Conservation (phyloP, 2,329 filamentous ascomycete species). For the Monosporascus sp. region DNA sequence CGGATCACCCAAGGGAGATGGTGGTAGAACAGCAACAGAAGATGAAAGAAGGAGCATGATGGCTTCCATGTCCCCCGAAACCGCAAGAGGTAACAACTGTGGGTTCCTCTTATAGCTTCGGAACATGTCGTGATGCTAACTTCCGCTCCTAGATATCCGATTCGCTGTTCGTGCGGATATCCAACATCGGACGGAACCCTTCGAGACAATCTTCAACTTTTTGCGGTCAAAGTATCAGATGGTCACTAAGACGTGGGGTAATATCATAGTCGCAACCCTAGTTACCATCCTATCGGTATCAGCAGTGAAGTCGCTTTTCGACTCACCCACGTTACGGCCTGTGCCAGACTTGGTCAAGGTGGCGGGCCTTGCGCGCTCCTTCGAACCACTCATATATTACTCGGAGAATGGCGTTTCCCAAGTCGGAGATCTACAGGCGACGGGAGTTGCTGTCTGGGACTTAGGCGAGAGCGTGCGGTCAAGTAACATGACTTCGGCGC, state of each 20-base stretch:
- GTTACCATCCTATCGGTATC: constrained; percentile 61
- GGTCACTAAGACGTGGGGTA: constrained; percentile 66
- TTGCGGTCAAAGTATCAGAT: constrained; percentile 54
- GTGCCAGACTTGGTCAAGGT: constrained; percentile 88
- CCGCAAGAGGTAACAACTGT: constrained; percentile 50
- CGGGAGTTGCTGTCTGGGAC: constrained; percentile 91
- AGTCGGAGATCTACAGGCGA: constrained; percentile 83
- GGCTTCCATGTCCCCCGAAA: constrained; percentile 23
- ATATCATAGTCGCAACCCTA: constrained; percentile 57
- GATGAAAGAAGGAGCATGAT: constrained; percentile 22
- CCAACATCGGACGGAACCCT: constrained; percentile 78
- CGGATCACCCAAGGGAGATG: constrained; percentile 19
- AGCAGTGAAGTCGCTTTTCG: constrained; percentile 60
- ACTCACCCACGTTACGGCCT: constrained; percentile 61
- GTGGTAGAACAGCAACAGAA: constrained; percentile 13
- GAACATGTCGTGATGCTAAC: constrained; percentile 11
- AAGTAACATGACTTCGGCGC: constrained; percentile 86
- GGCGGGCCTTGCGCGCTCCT: constrained; percentile 81
- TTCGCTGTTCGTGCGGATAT: constrained; percentile 85
- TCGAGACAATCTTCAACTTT: constrained; percentile 67
- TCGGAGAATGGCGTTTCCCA: constrained; percentile 85
- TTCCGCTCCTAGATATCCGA: constrained; percentile 63
- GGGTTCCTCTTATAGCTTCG: constrained; percentile 21
- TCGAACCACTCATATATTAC: constrained; percentile 92
- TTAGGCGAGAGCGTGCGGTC: constrained; percentile 83